Conservation (phyloP, 148 eudicot genomes). For the Pouteria glomerata region DNA sequence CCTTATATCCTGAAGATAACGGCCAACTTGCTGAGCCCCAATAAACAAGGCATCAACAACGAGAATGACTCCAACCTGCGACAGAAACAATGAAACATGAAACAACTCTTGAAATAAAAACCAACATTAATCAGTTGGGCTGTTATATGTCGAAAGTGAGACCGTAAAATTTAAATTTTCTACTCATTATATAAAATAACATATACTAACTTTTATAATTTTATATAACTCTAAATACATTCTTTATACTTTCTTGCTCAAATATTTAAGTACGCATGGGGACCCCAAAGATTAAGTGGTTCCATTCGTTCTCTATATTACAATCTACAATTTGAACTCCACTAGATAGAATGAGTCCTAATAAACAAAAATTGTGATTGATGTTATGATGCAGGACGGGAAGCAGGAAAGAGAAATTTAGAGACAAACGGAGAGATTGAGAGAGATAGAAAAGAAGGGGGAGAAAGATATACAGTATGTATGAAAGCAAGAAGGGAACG, state of each 20-base stretch:
- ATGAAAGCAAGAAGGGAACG: too few relatives aligned
- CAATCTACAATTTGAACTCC: neutral
- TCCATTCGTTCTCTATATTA: neutral
- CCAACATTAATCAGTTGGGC: neutral
- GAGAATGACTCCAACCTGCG: conserved; percentile 69
- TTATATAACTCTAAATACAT: too few relatives aligned
- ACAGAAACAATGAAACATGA: conserved; percentile 6
- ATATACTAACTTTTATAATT: too few relatives aligned
- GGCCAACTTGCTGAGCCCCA: conserved; percentile 69
- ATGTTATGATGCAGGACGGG: too few relatives aligned
- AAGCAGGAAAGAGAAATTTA: too few relatives aligned
- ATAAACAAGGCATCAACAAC: conserved; percentile 76
- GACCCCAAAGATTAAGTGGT: neutral
- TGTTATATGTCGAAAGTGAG: neutral
- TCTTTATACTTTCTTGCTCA: neutral
- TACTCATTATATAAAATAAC: too few relatives aligned
- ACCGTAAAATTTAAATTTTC: too few relatives aligned
- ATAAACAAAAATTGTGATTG: too few relatives aligned
- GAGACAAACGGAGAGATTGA: too few relatives aligned
- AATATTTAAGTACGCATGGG: neutral
- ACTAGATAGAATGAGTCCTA: neutral
- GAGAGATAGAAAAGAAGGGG: too few relatives aligned
- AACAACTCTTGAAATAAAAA: neutral
- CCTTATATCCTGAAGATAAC: conserved; percentile 67
- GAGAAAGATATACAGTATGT: too few relatives aligned